These are phyloP conservation scores for Yarrowia sp. DNA, from an alignment of 805 yeast species.

Conservation along the genomic window DNA sequence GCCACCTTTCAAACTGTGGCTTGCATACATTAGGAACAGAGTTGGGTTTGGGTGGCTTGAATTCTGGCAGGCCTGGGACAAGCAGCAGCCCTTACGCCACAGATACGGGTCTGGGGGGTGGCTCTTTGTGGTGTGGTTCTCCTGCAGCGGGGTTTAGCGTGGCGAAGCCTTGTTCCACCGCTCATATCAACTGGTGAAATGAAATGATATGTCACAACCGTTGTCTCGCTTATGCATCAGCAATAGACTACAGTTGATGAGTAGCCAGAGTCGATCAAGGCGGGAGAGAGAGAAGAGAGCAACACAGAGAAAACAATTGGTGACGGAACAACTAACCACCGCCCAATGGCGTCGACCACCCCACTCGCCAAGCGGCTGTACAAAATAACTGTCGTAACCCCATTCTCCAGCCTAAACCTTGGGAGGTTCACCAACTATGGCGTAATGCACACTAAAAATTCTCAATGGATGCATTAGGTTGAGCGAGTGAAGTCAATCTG, in stretches of 20 bases:
- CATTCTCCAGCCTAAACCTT: constrained; percentile 7
- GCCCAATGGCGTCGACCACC: too few relatives aligned
- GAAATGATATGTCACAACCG: too few relatives aligned
- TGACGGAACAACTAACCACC: too few relatives aligned
- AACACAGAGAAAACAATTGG: not conserved
- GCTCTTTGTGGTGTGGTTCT: not conserved
- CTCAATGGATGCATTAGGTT: constrained; percentile 38
- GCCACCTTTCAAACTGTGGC: constrained; percentile 36
- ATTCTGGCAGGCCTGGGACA: not conserved
- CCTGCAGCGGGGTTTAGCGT: too few relatives aligned
- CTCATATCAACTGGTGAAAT: too few relatives aligned
- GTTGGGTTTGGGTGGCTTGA: constrained; percentile 8
- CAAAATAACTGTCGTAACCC: too few relatives aligned
- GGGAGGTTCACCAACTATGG: constrained; percentile 9
- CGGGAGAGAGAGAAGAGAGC: not conserved
- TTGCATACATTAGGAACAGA: constrained; percentile 5
- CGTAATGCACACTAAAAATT: constrained; percentile 38
- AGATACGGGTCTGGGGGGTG: not conserved
- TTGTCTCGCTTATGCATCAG: constrained; percentile 35
- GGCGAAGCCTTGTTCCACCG: too few relatives aligned
- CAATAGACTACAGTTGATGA: not conserved
- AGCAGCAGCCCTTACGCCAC: constrained; percentile 4
- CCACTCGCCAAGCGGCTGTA: too few relatives aligned
- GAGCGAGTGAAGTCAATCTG: constrained; percentile 25
- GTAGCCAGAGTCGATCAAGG: not conserved